Evolutionary conservation across 148 eudicot species (phyloP).

Genomic region (Nyssa sinensis): DNA sequence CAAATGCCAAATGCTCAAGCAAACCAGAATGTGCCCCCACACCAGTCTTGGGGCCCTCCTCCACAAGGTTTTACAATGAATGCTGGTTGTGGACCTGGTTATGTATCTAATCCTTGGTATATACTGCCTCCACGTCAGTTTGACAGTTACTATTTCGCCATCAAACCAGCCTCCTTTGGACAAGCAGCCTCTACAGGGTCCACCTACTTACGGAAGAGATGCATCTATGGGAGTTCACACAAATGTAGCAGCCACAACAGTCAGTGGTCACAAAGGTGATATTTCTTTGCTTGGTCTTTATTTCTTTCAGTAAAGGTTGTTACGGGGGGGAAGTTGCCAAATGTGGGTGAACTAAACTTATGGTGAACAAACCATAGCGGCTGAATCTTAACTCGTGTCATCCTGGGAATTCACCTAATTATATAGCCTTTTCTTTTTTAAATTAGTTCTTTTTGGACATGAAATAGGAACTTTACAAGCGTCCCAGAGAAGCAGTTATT

Average conservation of each 20-base stretch:
- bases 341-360: neutral
- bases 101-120: constrained; percentile 27
- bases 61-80: constrained; percentile 37
- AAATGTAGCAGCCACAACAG: constrained; percentile 35
- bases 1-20: constrained; percentile 35
- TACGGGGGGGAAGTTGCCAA: neutral
- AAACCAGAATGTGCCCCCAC: constrained; percentile 42
- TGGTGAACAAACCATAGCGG: too few species aligned
- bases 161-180: constrained; percentile 34
- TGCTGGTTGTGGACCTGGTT: constrained; percentile 33
- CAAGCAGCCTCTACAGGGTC: constrained; percentile 37
- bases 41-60: constrained; percentile 48
- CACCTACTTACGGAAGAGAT: constrained; percentile 43
- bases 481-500: too few species aligned
- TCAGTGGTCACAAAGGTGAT: constrained; percentile 50
- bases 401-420: too few species aligned
- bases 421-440: too few species aligned
- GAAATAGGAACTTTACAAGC: neutral
- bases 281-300: constrained; percentile 6
- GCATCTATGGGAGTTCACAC: constrained; percentile 26
- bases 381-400: too few species aligned
- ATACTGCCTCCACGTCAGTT: constrained; percentile 41
- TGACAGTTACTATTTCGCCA: constrained; percentile 43
- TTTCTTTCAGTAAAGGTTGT: neutral
- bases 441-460: too few species aligned